Percentiles rank a stretch among this genome's conserved stretches.
phyloP scores from a whole-genome alignment of 495 filamentous ascomycete species.

The Rhizodiscina lignyota region DNA sequence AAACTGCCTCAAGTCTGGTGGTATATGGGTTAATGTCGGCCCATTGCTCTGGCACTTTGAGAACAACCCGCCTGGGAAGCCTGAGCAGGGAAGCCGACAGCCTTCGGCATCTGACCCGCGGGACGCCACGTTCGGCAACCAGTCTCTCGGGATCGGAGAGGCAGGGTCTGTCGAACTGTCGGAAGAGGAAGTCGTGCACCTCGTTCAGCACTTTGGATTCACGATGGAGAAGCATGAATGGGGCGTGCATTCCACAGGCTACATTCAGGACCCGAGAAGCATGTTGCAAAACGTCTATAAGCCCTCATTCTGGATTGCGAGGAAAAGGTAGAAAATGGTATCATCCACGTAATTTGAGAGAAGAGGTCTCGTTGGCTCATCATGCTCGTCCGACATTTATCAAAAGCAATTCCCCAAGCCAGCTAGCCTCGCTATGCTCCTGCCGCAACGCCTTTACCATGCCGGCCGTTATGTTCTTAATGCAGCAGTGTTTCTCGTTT shows the following conservation, averaged over 20 bases:
- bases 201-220: conserved; percentile 69
- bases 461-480: no score
- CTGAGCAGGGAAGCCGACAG: not conserved
- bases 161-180: conserved; percentile 75
- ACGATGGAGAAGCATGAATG: conserved; percentile 28
- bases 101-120: conserved; percentile 3
- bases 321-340: no score
- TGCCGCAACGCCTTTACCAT: no score
- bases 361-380: no score
- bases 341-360: no score
- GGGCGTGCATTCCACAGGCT: conserved; percentile 44
- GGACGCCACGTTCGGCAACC: no score
- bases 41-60: conserved; percentile 87
- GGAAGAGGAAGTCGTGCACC: conserved; percentile 64
- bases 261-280: conserved; percentile 67
- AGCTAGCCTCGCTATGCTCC: no score
- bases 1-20: conserved; percentile 60
- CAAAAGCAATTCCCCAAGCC: no score
- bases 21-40: conserved; percentile 77
- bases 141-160: conserved; percentile 43
- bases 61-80: conserved; percentile 28
- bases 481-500: no score
- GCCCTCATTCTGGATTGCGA: conserved; percentile 69
- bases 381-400: no score
- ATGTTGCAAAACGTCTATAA: conserved; percentile 72